Conservation (phyloP, 805 yeast species). For the Metschnikowia lunata region DNA sequence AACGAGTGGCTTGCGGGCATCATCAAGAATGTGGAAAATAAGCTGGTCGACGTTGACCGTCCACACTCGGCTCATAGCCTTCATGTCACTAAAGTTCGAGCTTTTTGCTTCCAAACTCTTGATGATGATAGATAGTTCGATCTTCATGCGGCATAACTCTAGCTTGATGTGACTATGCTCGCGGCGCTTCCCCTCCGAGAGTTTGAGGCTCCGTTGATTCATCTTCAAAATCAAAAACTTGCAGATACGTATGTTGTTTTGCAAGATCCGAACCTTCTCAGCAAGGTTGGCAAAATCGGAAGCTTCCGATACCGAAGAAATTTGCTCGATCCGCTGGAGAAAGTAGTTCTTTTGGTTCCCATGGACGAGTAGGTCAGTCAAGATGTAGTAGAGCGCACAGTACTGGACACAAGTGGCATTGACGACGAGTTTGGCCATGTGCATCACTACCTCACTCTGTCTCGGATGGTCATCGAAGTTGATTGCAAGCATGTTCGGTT, state of each 20-base stretch:
- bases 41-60: slow-evolving; percentile 52
- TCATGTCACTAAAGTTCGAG: slow-evolving; percentile 7
- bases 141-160: slow-evolving; percentile 29
- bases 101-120: slow-evolving; percentile 12
- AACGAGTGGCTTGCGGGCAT: slow-evolving; percentile 56
- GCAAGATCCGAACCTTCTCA: slow-evolving; percentile 26
- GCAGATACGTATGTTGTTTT: slow-evolving; percentile 26
- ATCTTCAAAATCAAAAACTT: slow-evolving; percentile 37
- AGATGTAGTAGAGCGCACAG: slow-evolving; percentile 30
- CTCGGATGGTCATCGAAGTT: slow-evolving; percentile 16
- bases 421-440: slow-evolving; percentile 35
- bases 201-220: slow-evolving; percentile 28
- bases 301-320: slow-evolving; percentile 33
- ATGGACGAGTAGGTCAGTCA: slow-evolving; percentile 33
- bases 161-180: slow-evolving; percentile 24
- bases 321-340: slow-evolving; percentile 38
- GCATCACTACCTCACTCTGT: slow-evolving; percentile 28
- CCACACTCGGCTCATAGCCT: slow-evolving; percentile 13
- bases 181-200: slow-evolving; percentile 19
- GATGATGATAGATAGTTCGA: slow-evolving; percentile 35
- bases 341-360: slow-evolving; percentile 24
- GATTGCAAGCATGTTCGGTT: slow-evolving; percentile 50
- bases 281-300: slow-evolving; percentile 36
- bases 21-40: slow-evolving; percentile 64
- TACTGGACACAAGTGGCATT: slow-evolving; percentile 38